Evolutionary conservation across 441 rosid species (phyloP).

Genomic region (Dalechampia spathulata): DNA sequence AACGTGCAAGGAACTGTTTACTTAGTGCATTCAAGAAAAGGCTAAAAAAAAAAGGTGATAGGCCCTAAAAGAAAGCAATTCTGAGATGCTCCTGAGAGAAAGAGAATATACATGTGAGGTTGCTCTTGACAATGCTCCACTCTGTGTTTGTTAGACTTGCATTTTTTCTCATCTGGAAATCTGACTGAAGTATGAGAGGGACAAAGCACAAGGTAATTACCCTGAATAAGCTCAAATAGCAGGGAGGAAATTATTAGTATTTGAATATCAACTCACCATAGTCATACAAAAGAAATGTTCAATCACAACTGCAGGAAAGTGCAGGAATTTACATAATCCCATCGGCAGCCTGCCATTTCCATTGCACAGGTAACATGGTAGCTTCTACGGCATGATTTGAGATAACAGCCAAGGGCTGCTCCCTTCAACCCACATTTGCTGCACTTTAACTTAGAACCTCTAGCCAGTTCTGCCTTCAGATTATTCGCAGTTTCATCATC

Average conservation of each 20-base stretch:
- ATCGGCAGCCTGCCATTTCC: slow-evolving; percentile 54
- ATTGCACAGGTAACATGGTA: slow-evolving; percentile 84
- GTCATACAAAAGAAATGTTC: neutral
- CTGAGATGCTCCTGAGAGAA: neutral
- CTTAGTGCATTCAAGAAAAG: too few relatives aligned
- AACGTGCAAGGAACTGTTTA: too few relatives aligned
- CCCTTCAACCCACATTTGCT: slow-evolving; percentile 67
- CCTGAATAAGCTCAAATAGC: slow-evolving; percentile 31
- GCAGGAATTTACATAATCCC: slow-evolving; percentile 55
- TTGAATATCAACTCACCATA: neutral
- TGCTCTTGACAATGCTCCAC: slow-evolving; percentile 11
- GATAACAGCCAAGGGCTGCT: slow-evolving; percentile 82
- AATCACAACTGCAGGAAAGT: neutral
- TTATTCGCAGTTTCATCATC: slow-evolving; percentile 57
- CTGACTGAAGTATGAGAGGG: slow-evolving; percentile 59
- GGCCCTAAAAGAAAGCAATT: too few relatives aligned
- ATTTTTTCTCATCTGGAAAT: slow-evolving; percentile 73
- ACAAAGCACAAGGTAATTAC: slow-evolving; percentile 60
- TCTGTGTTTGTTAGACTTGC: slow-evolving; percentile 17
- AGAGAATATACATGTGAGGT: slow-evolving; percentile 36
- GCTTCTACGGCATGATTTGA: slow-evolving; percentile 63
- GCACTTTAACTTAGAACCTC: slow-evolving; percentile 79
- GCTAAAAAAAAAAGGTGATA: too few relatives aligned
- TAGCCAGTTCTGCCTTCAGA: slow-evolving; percentile 62
- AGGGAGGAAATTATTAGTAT: slow-evolving; percentile 8